Conservation (phyloP, 2,329 filamentous ascomycete genomes). For the Penicillium sp. region DNA sequence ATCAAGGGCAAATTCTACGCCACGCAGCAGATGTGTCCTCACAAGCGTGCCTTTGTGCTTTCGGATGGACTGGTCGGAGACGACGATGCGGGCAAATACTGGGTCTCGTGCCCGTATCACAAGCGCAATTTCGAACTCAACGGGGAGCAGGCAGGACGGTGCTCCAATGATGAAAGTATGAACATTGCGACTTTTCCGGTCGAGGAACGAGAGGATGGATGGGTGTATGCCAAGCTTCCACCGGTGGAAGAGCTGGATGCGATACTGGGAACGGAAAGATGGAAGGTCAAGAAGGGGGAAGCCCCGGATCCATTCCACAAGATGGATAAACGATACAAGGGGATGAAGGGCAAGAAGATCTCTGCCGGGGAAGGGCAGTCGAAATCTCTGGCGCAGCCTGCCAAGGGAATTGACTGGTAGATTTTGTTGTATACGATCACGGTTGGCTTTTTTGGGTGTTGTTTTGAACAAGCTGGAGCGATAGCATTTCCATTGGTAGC, state of each 20-base stretch:
- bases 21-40: conserved; percentile 90
- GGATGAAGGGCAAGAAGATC: conserved; percentile 49
- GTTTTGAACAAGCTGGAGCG: not conserved
- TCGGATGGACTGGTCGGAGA: conserved; percentile 76
- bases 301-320: conserved; percentile 50
- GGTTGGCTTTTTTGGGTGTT: not conserved
- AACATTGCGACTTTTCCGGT: conserved; percentile 77
- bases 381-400: conserved; percentile 11
- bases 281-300: conserved; percentile 71
- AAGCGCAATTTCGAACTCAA: conserved; percentile 82
- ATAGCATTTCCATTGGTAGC: not conserved
- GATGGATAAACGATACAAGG: conserved; percentile 52
- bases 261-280: conserved; percentile 69
- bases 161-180: conserved; percentile 66
- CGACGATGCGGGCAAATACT: conserved; percentile 57
- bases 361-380: conserved; percentile 16
- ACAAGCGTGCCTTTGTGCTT: conserved; percentile 85
- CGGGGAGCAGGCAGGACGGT: conserved; percentile 60
- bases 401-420: conserved; percentile 33
- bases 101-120: conserved; percentile 81
- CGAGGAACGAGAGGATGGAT: conserved; percentile 68
- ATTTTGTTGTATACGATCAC: not conserved
- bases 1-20: conserved; percentile 75
- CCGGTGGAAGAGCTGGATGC: conserved; percentile 74
- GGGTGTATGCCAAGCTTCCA: conserved; percentile 74